Evolutionary conservation across 2,329 filamentous ascomycete genomes (phyloP), one percentile per base, ranked within the genome.

Genomic region (Raffaelea albimanens): DNA sequence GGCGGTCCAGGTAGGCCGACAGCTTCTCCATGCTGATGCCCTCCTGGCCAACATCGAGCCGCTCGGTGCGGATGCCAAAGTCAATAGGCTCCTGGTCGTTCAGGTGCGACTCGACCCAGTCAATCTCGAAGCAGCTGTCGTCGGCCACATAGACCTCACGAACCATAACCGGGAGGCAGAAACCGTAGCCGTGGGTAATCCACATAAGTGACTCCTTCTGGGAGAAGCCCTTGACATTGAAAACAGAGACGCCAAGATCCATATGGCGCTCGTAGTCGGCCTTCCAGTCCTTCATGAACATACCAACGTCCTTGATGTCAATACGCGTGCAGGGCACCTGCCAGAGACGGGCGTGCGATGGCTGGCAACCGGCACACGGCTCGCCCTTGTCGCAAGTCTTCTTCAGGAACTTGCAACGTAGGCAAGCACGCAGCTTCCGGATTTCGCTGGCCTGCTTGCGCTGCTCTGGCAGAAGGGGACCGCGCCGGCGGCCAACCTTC

Each of bases 231-330:
- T 95, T 95, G 70, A 96, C 93, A 61, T 96, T 96, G 67, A 85
- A 90, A 43, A 95, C 85, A 2, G 89, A 94, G 62, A 96, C 88
- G 47, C 87, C 87, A 49, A 87, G 80, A 53, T 80, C 85, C 57
- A 93, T 79, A 63, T 96, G 90, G 57, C 89, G 84, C 69, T 95
- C 89, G 59, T 93, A 95, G 65, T 97, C 91, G 40, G 89, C 90
- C 69, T 91, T 95, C 90, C 90, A 97, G 67, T 96, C 91, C 74
- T 96, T 96, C 87, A 96, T 93, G 73, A 97, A 97, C 67, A 94
- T 95, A 40, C 82, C 87, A 59, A 97, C 95, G 60, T 97, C 91
- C 76, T 95, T 96, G 74, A 97, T 97, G 66, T 96, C 91, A 61
- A 96, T 95, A 52, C 91, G 86, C 38, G 91, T 97, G 74, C 91